phyloP scores from a whole-genome alignment of 345 rosid genomes.

The Eucalyptus pauciflora region DNA sequence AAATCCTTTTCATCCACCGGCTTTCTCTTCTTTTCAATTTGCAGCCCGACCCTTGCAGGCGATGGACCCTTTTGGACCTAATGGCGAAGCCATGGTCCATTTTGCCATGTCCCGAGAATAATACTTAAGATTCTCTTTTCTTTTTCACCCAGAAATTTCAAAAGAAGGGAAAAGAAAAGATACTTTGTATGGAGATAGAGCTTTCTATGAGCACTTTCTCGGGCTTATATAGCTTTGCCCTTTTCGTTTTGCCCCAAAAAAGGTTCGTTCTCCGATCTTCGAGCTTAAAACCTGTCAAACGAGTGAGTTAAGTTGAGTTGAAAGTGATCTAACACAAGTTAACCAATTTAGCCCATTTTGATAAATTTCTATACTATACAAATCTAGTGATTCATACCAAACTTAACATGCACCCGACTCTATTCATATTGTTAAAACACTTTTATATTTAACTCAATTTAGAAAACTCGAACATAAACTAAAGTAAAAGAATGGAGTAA shows the following conservation, averaged over 20 bases:
- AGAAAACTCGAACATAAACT: too few species aligned
- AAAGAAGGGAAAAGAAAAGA: not conserved
- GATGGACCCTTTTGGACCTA: not conserved
- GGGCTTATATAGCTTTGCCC: not conserved
- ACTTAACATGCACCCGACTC: too few species aligned
- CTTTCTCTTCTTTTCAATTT: not conserved
- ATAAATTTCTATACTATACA: too few species aligned
- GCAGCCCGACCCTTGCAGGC: not conserved
- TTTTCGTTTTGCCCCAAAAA: not conserved
- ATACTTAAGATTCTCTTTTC: not conserved
- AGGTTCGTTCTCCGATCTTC: not conserved
- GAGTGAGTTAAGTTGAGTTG: too few species aligned
- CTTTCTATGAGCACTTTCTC: not conserved
- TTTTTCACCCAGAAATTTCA: not conserved
- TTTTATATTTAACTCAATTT: too few species aligned
- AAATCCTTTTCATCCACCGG: not conserved
- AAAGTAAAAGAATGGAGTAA: too few species aligned
- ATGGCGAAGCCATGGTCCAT: not conserved
- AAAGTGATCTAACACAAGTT: too few species aligned
- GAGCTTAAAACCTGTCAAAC: fast-evolving
- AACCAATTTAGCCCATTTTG: too few species aligned
- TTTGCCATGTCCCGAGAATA: not conserved
- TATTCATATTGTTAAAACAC: too few species aligned
- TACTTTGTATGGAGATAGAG: not conserved
- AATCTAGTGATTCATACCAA: too few species aligned